Evolutionary conservation across 1,284 basidiomycete species (phyloP).

Genomic region (Trichosporon asahii): DNA sequence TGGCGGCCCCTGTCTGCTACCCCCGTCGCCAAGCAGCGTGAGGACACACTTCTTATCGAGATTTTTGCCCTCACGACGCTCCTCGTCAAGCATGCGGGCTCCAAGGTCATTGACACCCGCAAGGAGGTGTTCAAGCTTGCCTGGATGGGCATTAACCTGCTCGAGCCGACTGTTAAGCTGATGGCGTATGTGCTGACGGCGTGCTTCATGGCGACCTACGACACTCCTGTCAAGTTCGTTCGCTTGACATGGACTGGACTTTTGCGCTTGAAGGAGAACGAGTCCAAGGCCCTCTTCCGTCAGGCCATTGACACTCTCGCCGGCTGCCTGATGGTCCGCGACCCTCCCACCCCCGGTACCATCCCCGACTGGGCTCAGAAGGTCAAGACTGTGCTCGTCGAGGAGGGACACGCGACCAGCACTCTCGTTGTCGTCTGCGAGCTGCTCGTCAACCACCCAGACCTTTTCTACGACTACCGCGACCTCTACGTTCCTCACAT

Average conservation of each 20-base stretch:
- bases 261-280: slow-evolving; percentile 75
- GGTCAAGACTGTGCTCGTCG: slow-evolving; percentile 79
- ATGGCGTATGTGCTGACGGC: slow-evolving; percentile 89
- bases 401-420: slow-evolving; percentile 78
- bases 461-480: slow-evolving; percentile 90
- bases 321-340: slow-evolving; percentile 67
- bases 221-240: slow-evolving; percentile 89
- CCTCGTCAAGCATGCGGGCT: slow-evolving; percentile 78
- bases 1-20: slow-evolving; percentile 43
- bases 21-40: slow-evolving; percentile 35
- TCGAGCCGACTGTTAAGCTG: slow-evolving; percentile 79
- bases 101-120: slow-evolving; percentile 72
- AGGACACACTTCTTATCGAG: slow-evolving; percentile 72
- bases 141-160: slow-evolving; percentile 74
- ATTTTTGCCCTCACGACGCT: slow-evolving; percentile 85
- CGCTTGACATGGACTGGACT: slow-evolving; percentile 90
- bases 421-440: slow-evolving; percentile 88
- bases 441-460: slow-evolving; percentile 84
- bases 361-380: slow-evolving; percentile 81
- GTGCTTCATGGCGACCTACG: slow-evolving; percentile 89
- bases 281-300: slow-evolving; percentile 70
- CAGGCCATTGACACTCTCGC: slow-evolving; percentile 90
- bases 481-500: slow-evolving; percentile 95
- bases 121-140: slow-evolving; percentile 96
- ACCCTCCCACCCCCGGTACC: slow-evolving; percentile 58